A percentile compares a stretch with the other conserved stretches of the same genome.
phyloP scores from a whole-genome alignment of 768 basidiomycete species.

The Pleurotus cornucopiae region DNA sequence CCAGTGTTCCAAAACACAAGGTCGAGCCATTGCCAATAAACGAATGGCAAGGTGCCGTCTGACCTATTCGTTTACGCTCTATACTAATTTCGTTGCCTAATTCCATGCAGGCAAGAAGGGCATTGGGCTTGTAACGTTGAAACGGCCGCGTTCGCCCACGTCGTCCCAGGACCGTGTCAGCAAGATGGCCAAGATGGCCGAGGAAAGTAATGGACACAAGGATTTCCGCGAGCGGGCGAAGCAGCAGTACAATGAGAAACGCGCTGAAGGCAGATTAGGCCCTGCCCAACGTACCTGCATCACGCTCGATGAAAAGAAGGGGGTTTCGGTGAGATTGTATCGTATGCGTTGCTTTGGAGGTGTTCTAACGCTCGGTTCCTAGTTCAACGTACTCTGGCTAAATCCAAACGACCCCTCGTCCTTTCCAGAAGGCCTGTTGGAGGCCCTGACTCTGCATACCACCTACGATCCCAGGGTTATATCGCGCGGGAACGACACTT shows the following conservation, averaged over 20 bases:
- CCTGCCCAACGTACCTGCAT: conserved; percentile 72
- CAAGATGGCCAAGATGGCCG: conserved; percentile 75
- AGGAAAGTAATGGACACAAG: conserved; percentile 44
- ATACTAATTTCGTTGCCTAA: conserved; percentile 2
- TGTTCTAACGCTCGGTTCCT: conserved; percentile 7
- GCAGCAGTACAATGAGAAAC: conserved; percentile 71
- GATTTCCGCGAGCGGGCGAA: conserved; percentile 67
- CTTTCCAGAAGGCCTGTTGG: conserved; percentile 63
- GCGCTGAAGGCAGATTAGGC: conserved; percentile 64
- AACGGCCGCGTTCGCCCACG: conserved; percentile 64
- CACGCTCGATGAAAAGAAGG: conserved; percentile 71
- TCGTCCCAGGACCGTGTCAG: conserved; percentile 54
- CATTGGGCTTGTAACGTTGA: conserved; percentile 52
- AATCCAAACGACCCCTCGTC: conserved; percentile 61
- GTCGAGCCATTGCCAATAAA: conserved; percentile 69
- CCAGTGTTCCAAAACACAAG: conserved; percentile 31
- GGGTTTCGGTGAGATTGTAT: conserved; percentile 49
- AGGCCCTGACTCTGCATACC: conserved; percentile 45
- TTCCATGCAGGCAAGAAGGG: conserved; percentile 65
- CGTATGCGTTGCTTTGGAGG: background rate
- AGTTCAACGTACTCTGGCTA: conserved; percentile 85
- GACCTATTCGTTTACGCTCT: conserved; percentile 5
- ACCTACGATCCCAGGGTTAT: conserved; percentile 13
- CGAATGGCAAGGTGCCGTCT: conserved; percentile 70
- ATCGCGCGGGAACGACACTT: conserved; percentile 16